These are phyloP conservation scores for Diaporthe destruens DNA, from an alignment of 2,329 filamentous ascomycete species.

Conservation along the genomic window DNA sequence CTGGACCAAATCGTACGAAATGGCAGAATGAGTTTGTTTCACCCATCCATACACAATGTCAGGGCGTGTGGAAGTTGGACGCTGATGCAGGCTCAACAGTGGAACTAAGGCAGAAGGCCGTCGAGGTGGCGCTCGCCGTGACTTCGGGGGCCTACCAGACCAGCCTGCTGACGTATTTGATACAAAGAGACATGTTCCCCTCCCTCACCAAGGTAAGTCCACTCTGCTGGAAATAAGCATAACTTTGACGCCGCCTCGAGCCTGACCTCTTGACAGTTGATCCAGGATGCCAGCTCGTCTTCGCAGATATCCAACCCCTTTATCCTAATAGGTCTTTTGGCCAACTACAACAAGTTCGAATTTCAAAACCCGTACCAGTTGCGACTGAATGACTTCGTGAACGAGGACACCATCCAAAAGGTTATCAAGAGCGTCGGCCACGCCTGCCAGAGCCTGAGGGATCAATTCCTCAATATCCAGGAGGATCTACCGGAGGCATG, in stretches of 20 bases:
- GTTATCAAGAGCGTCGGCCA: conserved; percentile 82
- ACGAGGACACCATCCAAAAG: conserved; percentile 86
- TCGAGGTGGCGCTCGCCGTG: conserved; percentile 84
- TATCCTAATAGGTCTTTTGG: conserved; percentile 84
- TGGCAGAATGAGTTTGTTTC: conserved; percentile 70
- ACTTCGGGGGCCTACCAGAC: conserved; percentile 97
- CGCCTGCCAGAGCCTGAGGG: conserved; percentile 76
- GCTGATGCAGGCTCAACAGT: conserved; percentile 62
- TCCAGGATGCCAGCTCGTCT: conserved; percentile 80
- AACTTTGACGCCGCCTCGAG: background rate
- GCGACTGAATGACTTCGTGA: conserved; percentile 94
- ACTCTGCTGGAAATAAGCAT: background rate
- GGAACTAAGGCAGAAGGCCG: conserved; percentile 81
- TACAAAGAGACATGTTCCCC: conserved; percentile 93
- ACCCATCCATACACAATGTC: background rate
- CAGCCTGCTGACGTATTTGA: conserved; percentile 92
- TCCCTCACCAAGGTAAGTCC: conserved; percentile 86
- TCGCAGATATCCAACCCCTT: conserved; percentile 79
- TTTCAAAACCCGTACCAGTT: conserved; percentile 96
- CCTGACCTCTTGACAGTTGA: conserved; percentile 66
- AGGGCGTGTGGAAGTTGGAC: background rate
- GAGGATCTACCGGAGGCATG: conserved; percentile 93
- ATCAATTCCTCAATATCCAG: conserved; percentile 85
- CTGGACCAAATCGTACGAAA: conserved; percentile 87
- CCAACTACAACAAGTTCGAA: conserved; percentile 99